A percentile compares a stretch with the other conserved stretches of the same genome.
These are phyloP conservation scores for Canariomyces notabilis DNA, from an alignment of 2,329 filamentous ascomycete species.

Conservation along the genomic window DNA sequence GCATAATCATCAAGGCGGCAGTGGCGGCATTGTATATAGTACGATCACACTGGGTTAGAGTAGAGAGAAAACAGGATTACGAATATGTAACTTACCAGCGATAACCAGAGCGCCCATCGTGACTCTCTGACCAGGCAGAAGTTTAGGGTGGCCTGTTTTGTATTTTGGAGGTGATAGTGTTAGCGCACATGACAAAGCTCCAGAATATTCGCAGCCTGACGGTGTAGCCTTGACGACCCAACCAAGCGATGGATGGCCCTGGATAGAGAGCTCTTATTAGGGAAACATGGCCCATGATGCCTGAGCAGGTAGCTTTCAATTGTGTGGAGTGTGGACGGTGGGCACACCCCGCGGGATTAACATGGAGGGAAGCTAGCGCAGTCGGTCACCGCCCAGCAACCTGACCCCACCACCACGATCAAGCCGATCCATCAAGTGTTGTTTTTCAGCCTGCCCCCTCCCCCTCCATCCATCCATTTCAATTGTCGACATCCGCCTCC, in stretches of 20 bases:
- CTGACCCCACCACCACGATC: conserved; percentile 18
- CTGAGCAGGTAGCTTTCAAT: not conserved
- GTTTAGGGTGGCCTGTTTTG: conserved; percentile 9
- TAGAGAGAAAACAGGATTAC: conserved; percentile 18
- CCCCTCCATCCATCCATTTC: conserved; percentile 22
- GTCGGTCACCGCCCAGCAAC: conserved; percentile 18
- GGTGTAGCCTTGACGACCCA: conserved; percentile 1
- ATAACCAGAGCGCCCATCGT: too few species aligned
- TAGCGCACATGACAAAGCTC: not conserved
- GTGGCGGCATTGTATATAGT: conserved; percentile 28
- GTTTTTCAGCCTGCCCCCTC: conserved; percentile 19
- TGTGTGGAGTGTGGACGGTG: too few species aligned
- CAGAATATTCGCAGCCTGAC: not conserved
- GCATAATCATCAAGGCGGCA: conserved; percentile 21
- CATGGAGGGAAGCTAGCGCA: conserved; percentile 9
- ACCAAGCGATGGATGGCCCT: not conserved
- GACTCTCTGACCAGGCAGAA: conserved; percentile 15
- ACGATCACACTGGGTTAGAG: conserved; percentile 24
- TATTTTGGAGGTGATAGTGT: not conserved
- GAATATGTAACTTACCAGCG: conserved; percentile 12
- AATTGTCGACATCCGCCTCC: conserved; percentile 14
- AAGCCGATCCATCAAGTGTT: conserved; percentile 14
- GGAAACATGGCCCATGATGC: conserved; percentile 2
- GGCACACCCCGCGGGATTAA: conserved; percentile 2
- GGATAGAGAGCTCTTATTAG: not conserved